Conservation (phyloP, 176 grass and related monocot genomes). For the Puya raimondii region DNA sequence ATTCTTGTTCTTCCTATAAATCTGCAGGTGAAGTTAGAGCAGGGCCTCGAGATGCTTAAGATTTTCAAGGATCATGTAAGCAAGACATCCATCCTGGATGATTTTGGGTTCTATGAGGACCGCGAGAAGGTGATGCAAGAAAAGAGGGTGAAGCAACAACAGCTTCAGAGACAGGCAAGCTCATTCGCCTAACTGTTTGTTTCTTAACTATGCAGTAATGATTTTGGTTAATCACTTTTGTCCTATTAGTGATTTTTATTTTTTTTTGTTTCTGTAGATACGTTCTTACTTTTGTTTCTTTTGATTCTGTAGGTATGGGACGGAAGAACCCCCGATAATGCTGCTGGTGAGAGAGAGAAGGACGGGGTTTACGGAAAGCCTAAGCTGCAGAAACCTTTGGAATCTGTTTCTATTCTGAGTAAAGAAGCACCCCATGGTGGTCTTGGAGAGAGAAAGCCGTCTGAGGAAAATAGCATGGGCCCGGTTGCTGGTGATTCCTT, state of each 20-base stretch:
- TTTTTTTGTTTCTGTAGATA: background rate
- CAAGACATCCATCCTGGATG: conserved; percentile 82
- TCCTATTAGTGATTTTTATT: background rate
- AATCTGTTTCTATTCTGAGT: conserved; percentile 30
- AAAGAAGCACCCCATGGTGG: conserved; percentile 34
- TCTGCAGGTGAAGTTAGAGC: conserved; percentile 79
- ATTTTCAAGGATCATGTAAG: conserved; percentile 84
- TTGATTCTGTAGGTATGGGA: conserved; percentile 29
- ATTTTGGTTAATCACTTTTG: background rate
- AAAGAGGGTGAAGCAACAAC: conserved; percentile 69
- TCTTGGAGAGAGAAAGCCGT: conserved; percentile 21
- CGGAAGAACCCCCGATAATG: conserved; percentile 26
- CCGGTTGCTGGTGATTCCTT: conserved; percentile 12
- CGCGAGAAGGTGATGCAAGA: conserved; percentile 86
- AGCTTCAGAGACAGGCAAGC: conserved; percentile 56
- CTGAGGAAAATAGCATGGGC: conserved; percentile 23
- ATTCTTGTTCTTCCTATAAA: conserved; percentile 1
- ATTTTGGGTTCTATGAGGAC: conserved; percentile 90
- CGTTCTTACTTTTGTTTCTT: background rate
- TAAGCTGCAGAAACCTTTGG: conserved; percentile 33
- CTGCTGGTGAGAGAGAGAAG: conserved; percentile 42
- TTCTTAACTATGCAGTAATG: background rate
- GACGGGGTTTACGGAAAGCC: conserved; percentile 26
- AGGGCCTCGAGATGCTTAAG: conserved; percentile 84
- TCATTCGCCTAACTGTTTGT: background rate